Percentiles rank a stretch among this genome's conserved stretches.
Evolutionary conservation across 441 rosid genomes (phyloP).

Genomic region (Dalechampia spathulata): DNA sequence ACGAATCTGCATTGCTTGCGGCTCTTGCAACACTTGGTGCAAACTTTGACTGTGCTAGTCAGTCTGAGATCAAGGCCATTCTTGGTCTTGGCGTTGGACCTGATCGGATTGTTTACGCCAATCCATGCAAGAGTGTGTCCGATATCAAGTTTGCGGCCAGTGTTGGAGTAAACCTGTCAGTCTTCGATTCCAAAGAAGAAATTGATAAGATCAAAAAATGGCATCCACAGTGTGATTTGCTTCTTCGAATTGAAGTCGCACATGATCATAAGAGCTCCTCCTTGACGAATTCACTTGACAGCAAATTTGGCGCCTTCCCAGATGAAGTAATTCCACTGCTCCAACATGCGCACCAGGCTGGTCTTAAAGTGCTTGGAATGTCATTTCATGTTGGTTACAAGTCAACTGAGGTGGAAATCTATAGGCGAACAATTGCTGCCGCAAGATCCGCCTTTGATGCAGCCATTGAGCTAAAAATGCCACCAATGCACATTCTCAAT

Average conservation of each 20-base stretch:
- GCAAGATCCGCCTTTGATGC: constrained; percentile 7
- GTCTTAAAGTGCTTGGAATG: constrained; percentile 6
- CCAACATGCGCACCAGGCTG: constrained; percentile 4
- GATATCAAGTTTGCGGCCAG: constrained; percentile 16
- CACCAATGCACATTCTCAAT: background rate
- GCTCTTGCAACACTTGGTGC: constrained; percentile 8
- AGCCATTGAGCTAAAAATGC: constrained; percentile 6
- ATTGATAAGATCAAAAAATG: constrained; percentile 16
- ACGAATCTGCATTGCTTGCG: constrained; percentile 6
- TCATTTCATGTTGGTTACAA: constrained; percentile 8
- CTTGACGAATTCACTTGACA: background rate
- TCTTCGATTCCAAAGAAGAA: constrained; percentile 17
- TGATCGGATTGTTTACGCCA: constrained; percentile 16
- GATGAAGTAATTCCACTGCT: constrained; percentile 9
- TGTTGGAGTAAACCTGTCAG: constrained; percentile 10
- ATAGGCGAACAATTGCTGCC: background rate
- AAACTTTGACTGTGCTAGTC: constrained; percentile 9
- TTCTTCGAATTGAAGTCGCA: constrained; percentile 5
- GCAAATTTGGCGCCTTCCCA: constrained; percentile 4
- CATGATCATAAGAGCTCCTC: background rate
- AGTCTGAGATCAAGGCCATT: constrained; percentile 11
- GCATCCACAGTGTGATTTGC: constrained; percentile 11
- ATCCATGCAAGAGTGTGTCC: constrained; percentile 15
- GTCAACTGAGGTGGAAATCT: background rate
- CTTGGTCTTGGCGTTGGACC: constrained; percentile 4